These are phyloP conservation scores for Volvox carteri DNA, from an alignment of 163 green algal species.

Conservation along the genomic window DNA sequence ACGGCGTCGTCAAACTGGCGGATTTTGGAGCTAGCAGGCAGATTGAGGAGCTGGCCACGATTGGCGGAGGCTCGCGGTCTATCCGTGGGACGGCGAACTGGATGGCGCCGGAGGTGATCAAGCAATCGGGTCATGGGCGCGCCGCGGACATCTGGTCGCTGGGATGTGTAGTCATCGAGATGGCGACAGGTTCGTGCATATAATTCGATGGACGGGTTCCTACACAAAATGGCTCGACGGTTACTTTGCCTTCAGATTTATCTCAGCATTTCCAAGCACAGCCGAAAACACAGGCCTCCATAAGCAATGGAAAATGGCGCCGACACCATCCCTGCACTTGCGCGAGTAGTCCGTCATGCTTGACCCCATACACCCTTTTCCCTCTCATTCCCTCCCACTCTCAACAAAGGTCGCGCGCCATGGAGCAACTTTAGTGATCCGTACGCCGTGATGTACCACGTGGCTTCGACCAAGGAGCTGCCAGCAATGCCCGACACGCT, in stretches of 20 bases:
- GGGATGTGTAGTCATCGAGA: constrained; percentile 97
- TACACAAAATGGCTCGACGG: too few relatives aligned
- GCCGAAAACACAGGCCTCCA: too few relatives aligned
- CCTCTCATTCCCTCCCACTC: too few relatives aligned
- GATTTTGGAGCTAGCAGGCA: constrained; percentile 97
- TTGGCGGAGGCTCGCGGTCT: constrained; percentile 85
- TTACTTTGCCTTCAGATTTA: too few relatives aligned
- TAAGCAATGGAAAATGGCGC: too few relatives aligned
- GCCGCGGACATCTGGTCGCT: constrained; percentile 97
- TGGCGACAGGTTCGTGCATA: constrained; percentile 82
- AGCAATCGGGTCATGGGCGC: constrained; percentile 87
- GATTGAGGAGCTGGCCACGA: constrained; percentile 93
- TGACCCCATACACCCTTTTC: too few relatives aligned
- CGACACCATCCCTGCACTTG: too few relatives aligned
- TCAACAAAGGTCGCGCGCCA: constrained; percentile 85
- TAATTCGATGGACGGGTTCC: too few relatives aligned
- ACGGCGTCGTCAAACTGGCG: constrained; percentile 95
- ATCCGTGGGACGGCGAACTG: constrained; percentile 97
- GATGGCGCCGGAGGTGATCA: constrained; percentile 99
- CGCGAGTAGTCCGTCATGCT: too few relatives aligned
- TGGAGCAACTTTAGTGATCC: constrained; percentile 89
- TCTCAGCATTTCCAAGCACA: too few relatives aligned
- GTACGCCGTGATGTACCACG: constrained; percentile 85
- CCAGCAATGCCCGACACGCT: constrained; percentile 87
- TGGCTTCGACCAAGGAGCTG: constrained; percentile 85